A percentile compares a stretch with the other conserved stretches of the same genome.
Conservation (phyloP, 768 basidiomycete species). For the Psilocybe subaeruginosa region DNA sequence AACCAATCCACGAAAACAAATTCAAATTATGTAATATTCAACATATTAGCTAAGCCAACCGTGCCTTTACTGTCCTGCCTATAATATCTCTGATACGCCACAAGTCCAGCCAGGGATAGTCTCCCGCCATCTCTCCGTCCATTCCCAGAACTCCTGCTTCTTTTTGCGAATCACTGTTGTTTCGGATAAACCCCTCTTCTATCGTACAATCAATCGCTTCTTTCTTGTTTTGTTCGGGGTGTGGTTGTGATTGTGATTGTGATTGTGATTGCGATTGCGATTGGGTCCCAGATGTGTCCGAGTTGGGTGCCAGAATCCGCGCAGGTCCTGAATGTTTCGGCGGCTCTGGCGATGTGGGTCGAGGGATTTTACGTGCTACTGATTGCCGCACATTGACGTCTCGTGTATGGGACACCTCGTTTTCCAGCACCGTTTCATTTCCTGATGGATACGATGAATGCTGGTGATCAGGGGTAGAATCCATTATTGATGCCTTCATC, state of each 20-base stretch:
- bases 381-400: neutral
- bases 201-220: neutral
- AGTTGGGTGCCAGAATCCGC: conserved; percentile 57
- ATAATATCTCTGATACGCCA: conserved; percentile 15
- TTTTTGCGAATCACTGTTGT: neutral
- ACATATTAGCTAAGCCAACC: conserved; percentile 10
- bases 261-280: conserved; percentile 31
- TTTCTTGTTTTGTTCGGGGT: too few species aligned
- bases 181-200: neutral
- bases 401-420: neutral
- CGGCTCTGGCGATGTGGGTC: conserved; percentile 39
- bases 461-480: neutral
- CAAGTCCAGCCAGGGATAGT: conserved; percentile 19
- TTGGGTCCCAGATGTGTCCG: conserved; percentile 50
- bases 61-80: conserved; percentile 10
- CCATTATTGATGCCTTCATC: conserved; percentile 10
- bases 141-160: neutral
- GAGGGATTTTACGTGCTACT: conserved; percentile 49
- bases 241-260: conserved; percentile 15
- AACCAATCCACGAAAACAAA: conserved; percentile 20
- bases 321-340: conserved; percentile 35
- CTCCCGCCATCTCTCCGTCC: conserved; percentile 8
- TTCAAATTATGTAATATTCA: conserved; percentile 11
- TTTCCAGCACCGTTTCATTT: conserved; percentile 21
- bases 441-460: conserved; percentile 17